A percentile compares a stretch with the other conserved stretches of the same genome.
phyloP scores from a whole-genome alignment of 305 asterid species.

The Fraxinus sp. region DNA sequence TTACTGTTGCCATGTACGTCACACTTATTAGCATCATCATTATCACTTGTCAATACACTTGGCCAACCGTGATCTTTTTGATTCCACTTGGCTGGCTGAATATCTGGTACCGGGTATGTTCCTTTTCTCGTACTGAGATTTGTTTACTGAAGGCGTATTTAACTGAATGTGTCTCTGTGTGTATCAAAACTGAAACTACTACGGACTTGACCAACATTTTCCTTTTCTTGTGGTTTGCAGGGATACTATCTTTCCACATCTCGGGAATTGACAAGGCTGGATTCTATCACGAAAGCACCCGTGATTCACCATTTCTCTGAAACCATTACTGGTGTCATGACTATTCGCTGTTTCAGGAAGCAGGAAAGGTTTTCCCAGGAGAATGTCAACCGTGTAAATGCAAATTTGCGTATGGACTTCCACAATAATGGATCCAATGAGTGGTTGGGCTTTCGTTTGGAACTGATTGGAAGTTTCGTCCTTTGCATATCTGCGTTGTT shows the following conservation, averaged over 20 bases:
- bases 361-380: conserved; percentile 71
- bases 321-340: conserved; percentile 91
- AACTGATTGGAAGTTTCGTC: conserved; percentile 75
- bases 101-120: conserved; percentile 80
- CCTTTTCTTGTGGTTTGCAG: conserved; percentile 38
- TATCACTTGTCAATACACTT: conserved; percentile 83
- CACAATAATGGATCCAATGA: conserved; percentile 92
- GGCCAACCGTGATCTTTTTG: conserved; percentile 77
- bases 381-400: conserved; percentile 71
- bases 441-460: conserved; percentile 95
- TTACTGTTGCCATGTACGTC: conserved; percentile 54
- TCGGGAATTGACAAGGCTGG: conserved; percentile 90
- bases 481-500: conserved; percentile 80
- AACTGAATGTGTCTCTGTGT: neutral
- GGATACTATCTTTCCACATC: conserved; percentile 89
- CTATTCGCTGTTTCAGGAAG: conserved; percentile 80
- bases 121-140: neutral
- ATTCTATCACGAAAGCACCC: conserved; percentile 97
- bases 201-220: neutral
- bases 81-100: conserved; percentile 94
- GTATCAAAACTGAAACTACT: neutral
- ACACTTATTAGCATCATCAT: conserved; percentile 65
- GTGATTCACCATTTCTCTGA: conserved; percentile 95
- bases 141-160: neutral
- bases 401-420: conserved; percentile 85